Evolutionary conservation across 345 rosid genomes (phyloP).

Genomic region (Hypericum perforatum): DNA sequence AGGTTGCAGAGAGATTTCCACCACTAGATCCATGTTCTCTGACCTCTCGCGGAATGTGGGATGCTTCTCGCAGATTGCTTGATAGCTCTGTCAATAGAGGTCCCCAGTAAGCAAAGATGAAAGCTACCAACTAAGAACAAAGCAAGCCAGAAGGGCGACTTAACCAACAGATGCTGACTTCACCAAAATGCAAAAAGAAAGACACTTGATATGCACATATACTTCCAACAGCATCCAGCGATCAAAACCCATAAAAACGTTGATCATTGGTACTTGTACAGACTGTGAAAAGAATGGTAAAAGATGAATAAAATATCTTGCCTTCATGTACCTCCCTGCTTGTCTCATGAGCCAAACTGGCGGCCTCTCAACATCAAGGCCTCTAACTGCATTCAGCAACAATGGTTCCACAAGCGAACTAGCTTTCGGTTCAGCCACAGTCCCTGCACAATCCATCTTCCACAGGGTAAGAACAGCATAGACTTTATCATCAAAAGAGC

Average conservation of each 20-base stretch:
- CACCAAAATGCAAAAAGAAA: too few relatives aligned
- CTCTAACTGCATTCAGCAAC: conserved; percentile 86
- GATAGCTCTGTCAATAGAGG: conserved; percentile 62
- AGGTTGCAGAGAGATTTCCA: conserved; percentile 93
- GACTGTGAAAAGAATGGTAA: too few relatives aligned
- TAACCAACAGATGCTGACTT: too few relatives aligned
- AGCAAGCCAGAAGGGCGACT: too few relatives aligned
- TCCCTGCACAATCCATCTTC: conserved; percentile 28
- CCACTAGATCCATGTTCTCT: conserved; percentile 91
- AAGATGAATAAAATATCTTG: conserved; percentile 30
- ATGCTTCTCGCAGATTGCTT: conserved; percentile 71
- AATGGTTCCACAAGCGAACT: conserved; percentile 50
- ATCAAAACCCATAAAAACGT: too few relatives aligned
- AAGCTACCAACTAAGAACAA: background rate
- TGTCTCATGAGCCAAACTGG: conserved; percentile 99
- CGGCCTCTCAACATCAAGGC: conserved; percentile 86
- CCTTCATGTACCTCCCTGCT: conserved; percentile 99
- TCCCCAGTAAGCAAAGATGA: conserved; percentile 7
- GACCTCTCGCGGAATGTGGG: conserved; percentile 93
- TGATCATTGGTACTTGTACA: too few relatives aligned
- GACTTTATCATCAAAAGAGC: too few relatives aligned
- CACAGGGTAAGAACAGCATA: too few relatives aligned
- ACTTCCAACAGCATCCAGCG: too few relatives aligned
- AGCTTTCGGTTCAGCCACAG: conserved; percentile 43
- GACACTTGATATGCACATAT: too few relatives aligned